Evolutionary conservation across 192 early-diverging fungal genomes (phyloP).

Genomic region (Umbelopsis ramanniana): DNA sequence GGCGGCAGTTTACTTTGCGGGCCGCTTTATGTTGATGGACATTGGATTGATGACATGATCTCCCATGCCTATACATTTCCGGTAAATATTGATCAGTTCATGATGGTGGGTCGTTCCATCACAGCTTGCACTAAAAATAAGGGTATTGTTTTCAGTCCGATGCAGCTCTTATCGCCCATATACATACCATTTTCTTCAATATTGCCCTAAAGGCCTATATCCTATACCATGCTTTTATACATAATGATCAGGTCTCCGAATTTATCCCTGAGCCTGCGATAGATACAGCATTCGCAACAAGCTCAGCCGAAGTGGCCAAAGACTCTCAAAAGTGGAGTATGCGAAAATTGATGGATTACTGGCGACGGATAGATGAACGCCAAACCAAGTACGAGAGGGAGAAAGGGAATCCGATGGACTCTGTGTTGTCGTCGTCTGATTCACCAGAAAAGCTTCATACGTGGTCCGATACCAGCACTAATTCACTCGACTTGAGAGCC

Average conservation of each 20-base stretch:
- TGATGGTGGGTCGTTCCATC: background rate
- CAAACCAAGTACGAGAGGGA: constrained; percentile 17
- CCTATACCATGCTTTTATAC: constrained; percentile 34
- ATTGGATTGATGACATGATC: constrained; percentile 40
- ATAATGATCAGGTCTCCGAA: constrained; percentile 15
- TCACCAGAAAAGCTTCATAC: background rate
- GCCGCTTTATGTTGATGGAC: constrained; percentile 38
- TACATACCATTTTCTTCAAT: constrained; percentile 40
- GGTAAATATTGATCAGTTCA: constrained; percentile 20
- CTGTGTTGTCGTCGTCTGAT: background rate
- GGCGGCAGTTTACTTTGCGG: constrained; percentile 30
- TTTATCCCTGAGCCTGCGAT: constrained; percentile 21
- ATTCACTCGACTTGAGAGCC: background rate
- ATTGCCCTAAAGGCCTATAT: constrained; percentile 41
- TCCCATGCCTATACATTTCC: constrained; percentile 23
- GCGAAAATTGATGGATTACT: constrained; percentile 36
- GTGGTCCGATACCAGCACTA: background rate
- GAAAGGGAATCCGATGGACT: background rate
- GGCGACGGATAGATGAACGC: constrained; percentile 29
- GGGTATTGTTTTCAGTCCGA: constrained; percentile 26
- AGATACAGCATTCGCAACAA: background rate
- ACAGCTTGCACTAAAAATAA: background rate
- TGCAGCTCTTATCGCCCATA: constrained; percentile 34
- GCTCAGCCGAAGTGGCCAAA: background rate
- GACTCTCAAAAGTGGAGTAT: constrained; percentile 39